Evolutionary conservation across 129 eudicot species (phyloP), one percentile per base, ranked within the genome.

Genomic region (Silybum marianum): DNA sequence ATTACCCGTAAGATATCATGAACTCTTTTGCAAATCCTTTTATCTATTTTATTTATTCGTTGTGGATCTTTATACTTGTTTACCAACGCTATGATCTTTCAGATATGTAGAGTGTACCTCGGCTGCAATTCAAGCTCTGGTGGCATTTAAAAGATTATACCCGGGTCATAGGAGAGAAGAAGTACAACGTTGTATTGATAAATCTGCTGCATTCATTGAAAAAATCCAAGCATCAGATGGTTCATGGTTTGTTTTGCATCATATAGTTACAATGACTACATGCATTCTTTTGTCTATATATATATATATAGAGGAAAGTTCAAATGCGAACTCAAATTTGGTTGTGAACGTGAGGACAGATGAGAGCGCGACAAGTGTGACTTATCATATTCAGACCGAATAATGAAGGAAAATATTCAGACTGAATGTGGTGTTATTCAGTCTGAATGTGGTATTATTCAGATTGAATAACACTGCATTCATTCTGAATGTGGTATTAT

Each of bases 41-140:
- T 72, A 69, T 30, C 22, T 77, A 18, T 36, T 12, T 66, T 4
- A 8, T 46, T 66, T 71, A 0, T 63, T 9, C 28, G 4, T 16
- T 22, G 48, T 54, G 51, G 70, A 60, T 76, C 36, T 76, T 51
- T 81, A 10, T 70, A 34, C 16, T 10, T 78, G 23, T 54, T 73
- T 74, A 81, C 79, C 46, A 58, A 73, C 54, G n/a, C 36, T 34
- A 63, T 66, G 38, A 16, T 67, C 77, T 16, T 86, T 69, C 74
- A 92, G 98, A 62, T 95, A 92, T 71, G 98, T 92, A 13, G 97
- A 95, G 78, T 92, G 98, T 86, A 92, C 98, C n/a, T 95, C 98
- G 34, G 96, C 97, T 67, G 91, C 96, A 14, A 92, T 95, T 80
- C 98, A 95, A 88, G 97, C 91, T 25, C 85, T 95, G 84, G 76